Evolutionary conservation across 805 yeast species (phyloP).

Genomic region (Barnettozyma californica): DNA sequence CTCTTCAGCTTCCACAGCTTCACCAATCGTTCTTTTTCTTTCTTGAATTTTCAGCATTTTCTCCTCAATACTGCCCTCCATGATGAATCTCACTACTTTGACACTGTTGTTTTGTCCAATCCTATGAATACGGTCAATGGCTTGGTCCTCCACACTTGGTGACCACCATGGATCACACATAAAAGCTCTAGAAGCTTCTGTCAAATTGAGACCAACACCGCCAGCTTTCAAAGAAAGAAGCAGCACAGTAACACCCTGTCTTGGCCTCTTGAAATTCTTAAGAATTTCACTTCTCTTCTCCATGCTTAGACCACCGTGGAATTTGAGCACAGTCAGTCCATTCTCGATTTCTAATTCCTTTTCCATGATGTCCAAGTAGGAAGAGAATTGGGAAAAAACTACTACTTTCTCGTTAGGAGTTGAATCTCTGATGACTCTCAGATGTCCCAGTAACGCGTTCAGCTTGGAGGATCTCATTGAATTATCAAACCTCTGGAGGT

Average conservation of each 20-base stretch:
- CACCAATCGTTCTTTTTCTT: slow-evolving; percentile 74
- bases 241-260: slow-evolving; percentile 40
- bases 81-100: slow-evolving; percentile 71
- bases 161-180: slow-evolving; percentile 99
- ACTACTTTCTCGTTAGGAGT: slow-evolving; percentile 69
- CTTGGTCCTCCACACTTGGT: slow-evolving; percentile 85
- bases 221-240: slow-evolving; percentile 84
- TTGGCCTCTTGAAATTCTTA: slow-evolving; percentile 42
- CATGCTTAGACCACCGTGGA: slow-evolving; percentile 76
- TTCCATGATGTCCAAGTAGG: slow-evolving; percentile 72
- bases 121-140: slow-evolving; percentile 85
- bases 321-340: slow-evolving; percentile 56
- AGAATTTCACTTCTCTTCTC: slow-evolving; percentile 60
- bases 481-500: slow-evolving; percentile 20
- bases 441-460: slow-evolving; percentile 58
- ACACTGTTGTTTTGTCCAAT: slow-evolving; percentile 79
- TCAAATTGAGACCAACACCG: slow-evolving; percentile 87
- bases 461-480: slow-evolving; percentile 61
- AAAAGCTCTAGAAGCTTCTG: slow-evolving; percentile 78
- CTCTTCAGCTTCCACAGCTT: slow-evolving; percentile 68
- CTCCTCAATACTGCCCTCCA: slow-evolving; percentile 79
- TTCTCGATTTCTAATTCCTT: slow-evolving; percentile 44
- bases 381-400: slow-evolving; percentile 87
- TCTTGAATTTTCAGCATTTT: slow-evolving; percentile 87
- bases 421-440: slow-evolving; percentile 47